A percentile compares a stretch with the other conserved stretches of the same genome.
Conservation (phyloP, 306 rosid genomes). For the Trichosanthes cucumerina region DNA sequence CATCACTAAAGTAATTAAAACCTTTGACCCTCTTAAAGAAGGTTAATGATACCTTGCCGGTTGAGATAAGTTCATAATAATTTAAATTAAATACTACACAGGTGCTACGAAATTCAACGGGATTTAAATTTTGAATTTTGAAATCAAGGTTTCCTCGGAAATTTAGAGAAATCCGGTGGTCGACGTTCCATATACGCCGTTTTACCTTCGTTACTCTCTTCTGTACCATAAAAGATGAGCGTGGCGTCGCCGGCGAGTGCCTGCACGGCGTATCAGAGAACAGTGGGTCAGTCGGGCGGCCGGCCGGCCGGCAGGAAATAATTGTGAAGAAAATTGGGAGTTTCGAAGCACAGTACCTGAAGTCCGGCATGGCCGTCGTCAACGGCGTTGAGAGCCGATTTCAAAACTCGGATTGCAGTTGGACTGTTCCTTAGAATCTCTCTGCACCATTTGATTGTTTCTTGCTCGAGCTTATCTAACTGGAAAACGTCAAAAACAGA, state of each 20-base stretch:
- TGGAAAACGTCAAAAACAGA: neutral
- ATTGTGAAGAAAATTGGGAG: neutral
- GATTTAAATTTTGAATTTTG: neutral
- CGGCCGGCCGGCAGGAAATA: neutral
- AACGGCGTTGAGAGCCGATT: conserved; percentile 79
- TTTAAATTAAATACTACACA: neutral
- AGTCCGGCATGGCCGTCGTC: conserved; percentile 95
- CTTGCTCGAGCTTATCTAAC: conserved; percentile 58
- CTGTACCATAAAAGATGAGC: conserved; percentile 59
- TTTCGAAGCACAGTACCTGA: conserved; percentile 36
- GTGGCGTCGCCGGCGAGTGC: conserved; percentile 78
- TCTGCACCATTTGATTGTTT: conserved; percentile 80
- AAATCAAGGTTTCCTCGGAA: conserved; percentile 45
- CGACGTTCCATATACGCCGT: conserved; percentile 52
- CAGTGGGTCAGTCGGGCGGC: neutral
- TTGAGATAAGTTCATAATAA: neutral
- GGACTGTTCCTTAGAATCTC: conserved; percentile 86
- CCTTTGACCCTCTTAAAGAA: neutral
- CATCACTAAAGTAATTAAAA: neutral
- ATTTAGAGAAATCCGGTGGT: conserved; percentile 69
- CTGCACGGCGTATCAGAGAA: conserved; percentile 19
- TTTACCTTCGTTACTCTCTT: conserved; percentile 71
- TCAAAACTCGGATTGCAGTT: conserved; percentile 73
- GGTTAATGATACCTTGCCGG: neutral
- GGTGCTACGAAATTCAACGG: neutral